Conservation (phyloP, 2,329 filamentous ascomycete species). For the Calonectria pseudoreteaudii region DNA sequence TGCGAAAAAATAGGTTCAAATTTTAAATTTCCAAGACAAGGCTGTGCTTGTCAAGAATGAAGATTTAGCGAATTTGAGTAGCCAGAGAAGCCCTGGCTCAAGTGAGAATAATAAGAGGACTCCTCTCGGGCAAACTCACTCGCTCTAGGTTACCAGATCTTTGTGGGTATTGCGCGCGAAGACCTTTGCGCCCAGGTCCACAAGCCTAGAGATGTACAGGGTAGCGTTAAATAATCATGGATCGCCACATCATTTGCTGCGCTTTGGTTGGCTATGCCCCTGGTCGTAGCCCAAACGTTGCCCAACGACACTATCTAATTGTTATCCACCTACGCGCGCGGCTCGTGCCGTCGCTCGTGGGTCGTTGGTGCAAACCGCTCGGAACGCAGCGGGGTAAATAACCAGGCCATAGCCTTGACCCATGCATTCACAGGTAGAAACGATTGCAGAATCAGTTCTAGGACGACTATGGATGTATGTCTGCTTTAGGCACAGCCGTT, state of each 20-base stretch:
- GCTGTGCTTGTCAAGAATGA: neutral
- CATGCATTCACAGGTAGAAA: neutral
- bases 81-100: neutral
- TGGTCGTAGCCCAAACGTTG: neutral
- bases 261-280: neutral
- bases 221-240: neutral
- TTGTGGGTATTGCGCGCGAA: neutral
- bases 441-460: neutral
- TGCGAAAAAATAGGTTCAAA: neutral
- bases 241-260: neutral
- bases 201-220: neutral
- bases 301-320: neutral
- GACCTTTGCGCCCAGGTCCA: neutral
- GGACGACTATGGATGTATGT: neutral
- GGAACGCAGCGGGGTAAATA: neutral
- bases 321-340: neutral
- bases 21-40: neutral
- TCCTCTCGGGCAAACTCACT: neutral
- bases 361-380: neutral
- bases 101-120: neutral
- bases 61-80: neutral
- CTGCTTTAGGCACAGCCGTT: neutral
- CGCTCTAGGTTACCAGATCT: no score
- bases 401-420: neutral
- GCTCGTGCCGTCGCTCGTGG: neutral